phyloP scores from a whole-genome alignment of 345 rosid genomes.

The Citrus unshiu region DNA sequence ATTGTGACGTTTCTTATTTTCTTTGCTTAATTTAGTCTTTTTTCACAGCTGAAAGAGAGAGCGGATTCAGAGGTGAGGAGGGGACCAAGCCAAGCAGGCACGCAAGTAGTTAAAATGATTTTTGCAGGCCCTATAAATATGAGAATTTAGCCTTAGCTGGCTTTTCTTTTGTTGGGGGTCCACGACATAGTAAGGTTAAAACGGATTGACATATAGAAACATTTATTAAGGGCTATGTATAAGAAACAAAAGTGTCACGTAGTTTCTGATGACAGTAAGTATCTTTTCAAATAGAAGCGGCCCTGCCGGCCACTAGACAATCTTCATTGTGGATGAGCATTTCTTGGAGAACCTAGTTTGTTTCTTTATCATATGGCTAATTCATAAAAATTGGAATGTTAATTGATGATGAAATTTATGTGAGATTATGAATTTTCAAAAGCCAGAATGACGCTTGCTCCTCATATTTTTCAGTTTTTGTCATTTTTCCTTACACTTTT shows the following conservation, averaged over 20 bases:
- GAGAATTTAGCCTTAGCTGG: slow-evolving; percentile 6
- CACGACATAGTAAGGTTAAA: slow-evolving; percentile 12
- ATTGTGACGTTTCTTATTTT: too few relatives aligned
- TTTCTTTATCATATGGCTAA: not conserved
- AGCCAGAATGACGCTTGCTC: too few relatives aligned
- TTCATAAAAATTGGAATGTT: not conserved
- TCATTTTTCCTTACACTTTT: too few relatives aligned
- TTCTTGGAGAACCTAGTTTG: slow-evolving; percentile 18
- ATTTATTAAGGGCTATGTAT: too few relatives aligned
- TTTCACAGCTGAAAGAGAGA: not conserved
- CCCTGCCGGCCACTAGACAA: not conserved
- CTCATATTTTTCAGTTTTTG: too few relatives aligned
- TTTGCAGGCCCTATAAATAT: slow-evolving; percentile 10
- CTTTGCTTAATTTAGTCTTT: not conserved
- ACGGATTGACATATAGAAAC: too few relatives aligned
- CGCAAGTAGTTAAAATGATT: slow-evolving; percentile 15
- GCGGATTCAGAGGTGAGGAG: not conserved
- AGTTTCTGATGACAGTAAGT: not conserved
- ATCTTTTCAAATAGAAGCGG: not conserved
- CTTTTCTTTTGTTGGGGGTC: slow-evolving; percentile 12
- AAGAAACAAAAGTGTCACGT: not conserved
- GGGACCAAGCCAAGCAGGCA: slow-evolving; percentile 17
- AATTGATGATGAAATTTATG: not conserved
- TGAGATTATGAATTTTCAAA: not conserved
- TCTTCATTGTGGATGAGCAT: slow-evolving; percentile 19